Evolutionary conservation across 257 asterid genomes (phyloP).

Genomic region (Solanum pennellii): DNA sequence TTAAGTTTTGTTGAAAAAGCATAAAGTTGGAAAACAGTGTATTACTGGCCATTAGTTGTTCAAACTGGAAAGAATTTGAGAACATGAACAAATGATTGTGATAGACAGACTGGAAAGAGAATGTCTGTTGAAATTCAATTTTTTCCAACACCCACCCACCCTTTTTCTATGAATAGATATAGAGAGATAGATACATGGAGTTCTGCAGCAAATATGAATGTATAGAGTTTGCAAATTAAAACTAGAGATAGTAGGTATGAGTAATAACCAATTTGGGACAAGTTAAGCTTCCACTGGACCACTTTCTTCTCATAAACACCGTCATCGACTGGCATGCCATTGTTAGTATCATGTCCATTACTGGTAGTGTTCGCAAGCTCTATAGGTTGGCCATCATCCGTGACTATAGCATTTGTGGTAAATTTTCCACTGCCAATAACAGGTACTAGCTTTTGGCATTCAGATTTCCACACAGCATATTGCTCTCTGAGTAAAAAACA

Average conservation of each 20-base stretch:
- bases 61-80: background rate
- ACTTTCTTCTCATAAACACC: constrained; percentile 31
- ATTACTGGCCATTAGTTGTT: background rate
- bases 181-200: background rate
- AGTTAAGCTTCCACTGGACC: constrained; percentile 62
- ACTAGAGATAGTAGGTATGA: background rate
- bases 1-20: background rate
- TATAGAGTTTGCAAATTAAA: background rate
- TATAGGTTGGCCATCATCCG: constrained; percentile 50
- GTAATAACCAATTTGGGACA: constrained; percentile 75
- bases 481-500: constrained; percentile 40
- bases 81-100: background rate
- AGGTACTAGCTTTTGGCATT: constrained; percentile 67
- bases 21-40: background rate
- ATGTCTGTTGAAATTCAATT: background rate
- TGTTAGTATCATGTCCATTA: background rate
- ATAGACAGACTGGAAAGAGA: background rate
- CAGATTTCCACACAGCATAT: constrained; percentile 64
- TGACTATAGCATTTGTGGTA: constrained; percentile 34
- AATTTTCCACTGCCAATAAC: constrained; percentile 70
- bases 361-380: constrained; percentile 16
- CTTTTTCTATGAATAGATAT: background rate
- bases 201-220: background rate
- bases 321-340: background rate
- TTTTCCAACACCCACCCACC: background rate